Conservation (phyloP, 2,329 filamentous ascomycete genomes). For the Fusarium sp. region DNA sequence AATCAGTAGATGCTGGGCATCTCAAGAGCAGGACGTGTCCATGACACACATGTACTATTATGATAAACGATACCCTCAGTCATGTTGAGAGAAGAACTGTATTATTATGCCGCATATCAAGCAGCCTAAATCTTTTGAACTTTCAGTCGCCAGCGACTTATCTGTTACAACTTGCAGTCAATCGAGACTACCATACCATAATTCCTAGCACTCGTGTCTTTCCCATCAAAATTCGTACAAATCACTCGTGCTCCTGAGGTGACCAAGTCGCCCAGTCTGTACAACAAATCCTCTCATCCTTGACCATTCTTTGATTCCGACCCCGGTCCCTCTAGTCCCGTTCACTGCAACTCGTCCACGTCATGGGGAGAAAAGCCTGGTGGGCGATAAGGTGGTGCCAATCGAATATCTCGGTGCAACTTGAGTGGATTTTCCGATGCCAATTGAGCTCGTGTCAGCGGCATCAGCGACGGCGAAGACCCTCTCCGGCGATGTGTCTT, state of each 20-base stretch:
- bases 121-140: constrained; percentile 7
- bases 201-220: background rate
- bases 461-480: constrained; percentile 28
- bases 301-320: background rate
- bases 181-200: background rate
- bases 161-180: constrained; percentile 31
- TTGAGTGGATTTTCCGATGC: constrained; percentile 31
- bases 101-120: constrained; percentile 19
- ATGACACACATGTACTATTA: constrained; percentile 36
- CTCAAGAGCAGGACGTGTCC: background rate
- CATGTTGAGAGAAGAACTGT: constrained; percentile 29
- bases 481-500: constrained; percentile 19
- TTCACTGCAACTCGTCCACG: constrained; percentile 51
- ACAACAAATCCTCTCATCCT: too few species aligned
- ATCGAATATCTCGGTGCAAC: constrained; percentile 40
- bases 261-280: background rate
- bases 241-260: background rate
- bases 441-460: constrained; percentile 8
- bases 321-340: background rate
- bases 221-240: constrained; percentile 1
- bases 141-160: constrained; percentile 20
- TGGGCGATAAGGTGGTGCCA: constrained; percentile 43
- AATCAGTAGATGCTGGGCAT: constrained; percentile 5
- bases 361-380: constrained; percentile 41
- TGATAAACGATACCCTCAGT: constrained; percentile 32